These are phyloP conservation scores for Articulospora tetracladia DNA, from an alignment of 495 filamentous ascomycete genomes.

Conservation along the genomic window DNA sequence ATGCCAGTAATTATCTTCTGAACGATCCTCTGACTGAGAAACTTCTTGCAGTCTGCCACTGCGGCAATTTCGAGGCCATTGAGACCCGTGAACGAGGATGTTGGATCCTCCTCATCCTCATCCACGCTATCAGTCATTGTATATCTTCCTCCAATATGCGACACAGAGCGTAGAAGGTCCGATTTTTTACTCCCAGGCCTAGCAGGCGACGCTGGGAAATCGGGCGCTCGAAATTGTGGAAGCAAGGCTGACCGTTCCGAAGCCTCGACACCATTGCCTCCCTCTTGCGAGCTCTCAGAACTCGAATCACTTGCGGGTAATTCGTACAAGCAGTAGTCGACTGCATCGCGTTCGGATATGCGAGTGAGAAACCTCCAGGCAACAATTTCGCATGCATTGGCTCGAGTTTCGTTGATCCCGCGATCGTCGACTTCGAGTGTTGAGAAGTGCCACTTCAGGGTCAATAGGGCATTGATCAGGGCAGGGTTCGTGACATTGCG, in stretches of 20 bases:
- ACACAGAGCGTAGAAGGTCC: constrained; percentile 22
- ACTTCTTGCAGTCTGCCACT: constrained; percentile 85
- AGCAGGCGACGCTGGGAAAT: constrained; percentile 9
- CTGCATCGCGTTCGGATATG: constrained; percentile 73
- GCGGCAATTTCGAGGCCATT: constrained; percentile 90
- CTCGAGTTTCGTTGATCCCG: constrained; percentile 70
- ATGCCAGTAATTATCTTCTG: constrained; percentile 87
- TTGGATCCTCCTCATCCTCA: constrained; percentile 49
- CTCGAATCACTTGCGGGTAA: constrained; percentile 41
- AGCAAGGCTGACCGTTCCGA: constrained; percentile 21
- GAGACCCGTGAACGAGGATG: constrained; percentile 66
- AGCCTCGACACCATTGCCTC: not conserved
- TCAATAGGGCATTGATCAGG: constrained; percentile 78
- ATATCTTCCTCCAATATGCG: constrained; percentile 12
- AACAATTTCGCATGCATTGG: constrained; percentile 84
- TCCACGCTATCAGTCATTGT: constrained; percentile 21
- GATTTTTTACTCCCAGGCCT: constrained; percentile 23
- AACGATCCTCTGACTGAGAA: constrained; percentile 79
- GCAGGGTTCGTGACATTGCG: constrained; percentile 65
- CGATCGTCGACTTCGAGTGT: constrained; percentile 59
- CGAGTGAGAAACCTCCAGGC: constrained; percentile 85
- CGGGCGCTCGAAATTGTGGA: constrained; percentile 19
- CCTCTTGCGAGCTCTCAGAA: not conserved
- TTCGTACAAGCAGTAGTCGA: constrained; percentile 82
- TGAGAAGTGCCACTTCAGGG: constrained; percentile 74